These are phyloP conservation scores for Lotus japonicus DNA, from an alignment of 306 rosid species.

Conservation along the genomic window DNA sequence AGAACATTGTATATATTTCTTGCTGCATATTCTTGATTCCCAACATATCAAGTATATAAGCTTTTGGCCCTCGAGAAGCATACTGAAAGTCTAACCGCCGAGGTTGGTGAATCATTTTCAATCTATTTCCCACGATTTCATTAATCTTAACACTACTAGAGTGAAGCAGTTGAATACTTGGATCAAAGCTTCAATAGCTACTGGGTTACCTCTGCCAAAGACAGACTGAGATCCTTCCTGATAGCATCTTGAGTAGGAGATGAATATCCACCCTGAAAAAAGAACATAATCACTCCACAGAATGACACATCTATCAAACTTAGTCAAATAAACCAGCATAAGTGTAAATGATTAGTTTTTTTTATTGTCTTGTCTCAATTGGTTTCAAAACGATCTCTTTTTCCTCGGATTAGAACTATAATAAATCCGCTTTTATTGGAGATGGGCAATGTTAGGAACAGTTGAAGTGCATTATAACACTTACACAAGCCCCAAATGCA, in stretches of 20 bases:
- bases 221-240: constrained; percentile 51
- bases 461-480: not conserved
- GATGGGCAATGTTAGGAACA: not conserved
- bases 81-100: not conserved
- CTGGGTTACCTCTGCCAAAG: constrained; percentile 57
- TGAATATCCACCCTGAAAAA: constrained; percentile 79
- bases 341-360: not conserved
- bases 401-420: not conserved
- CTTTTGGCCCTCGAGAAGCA: not conserved
- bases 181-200: not conserved
- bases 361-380: not conserved
- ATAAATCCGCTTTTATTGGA: too few species aligned
- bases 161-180: not conserved
- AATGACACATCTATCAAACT: not conserved
- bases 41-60: not conserved
- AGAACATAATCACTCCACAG: constrained; percentile 8
- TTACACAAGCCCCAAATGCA: constrained; percentile 83
- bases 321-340: not conserved
- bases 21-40: not conserved
- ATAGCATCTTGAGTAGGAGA: constrained; percentile 83
- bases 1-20: not conserved
- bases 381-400: not conserved
- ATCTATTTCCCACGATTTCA: not conserved
- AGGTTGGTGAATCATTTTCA: not conserved
- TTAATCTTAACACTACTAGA: not conserved